Percentiles rank a stretch among this genome's conserved stretches.
Evolutionary conservation across 73 alveolate species (phyloP).

Genomic region (Paramecium biaurelia): DNA sequence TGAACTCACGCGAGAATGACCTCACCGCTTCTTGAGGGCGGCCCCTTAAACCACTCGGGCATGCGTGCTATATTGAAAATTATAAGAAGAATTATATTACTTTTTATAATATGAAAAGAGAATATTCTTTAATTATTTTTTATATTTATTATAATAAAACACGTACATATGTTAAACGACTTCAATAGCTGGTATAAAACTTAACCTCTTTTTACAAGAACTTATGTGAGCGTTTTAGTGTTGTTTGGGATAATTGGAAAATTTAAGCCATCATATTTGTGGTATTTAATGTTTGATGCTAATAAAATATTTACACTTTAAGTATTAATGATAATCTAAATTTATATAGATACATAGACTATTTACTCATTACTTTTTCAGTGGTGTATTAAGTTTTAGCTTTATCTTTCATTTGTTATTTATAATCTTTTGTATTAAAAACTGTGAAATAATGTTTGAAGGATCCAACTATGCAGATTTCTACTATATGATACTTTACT

Average conservation of each 20-base stretch:
- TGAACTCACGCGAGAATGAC: slow-evolving; percentile 54
- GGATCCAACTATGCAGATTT: slow-evolving; percentile 19
- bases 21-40: slow-evolving; percentile 57
- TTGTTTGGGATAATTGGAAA: background rate
- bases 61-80: background rate
- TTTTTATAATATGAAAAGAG: background rate
- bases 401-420: background rate
- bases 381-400: slow-evolving; percentile 21
- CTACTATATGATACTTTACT: slow-evolving; percentile 24
- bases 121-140: slow-evolving; percentile 2
- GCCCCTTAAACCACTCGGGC: slow-evolving; percentile 64
- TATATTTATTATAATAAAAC: background rate
- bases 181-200: slow-evolving; percentile 39
- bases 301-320: background rate
- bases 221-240: slow-evolving; percentile 20
- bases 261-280: background rate
- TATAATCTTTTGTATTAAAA: background rate
- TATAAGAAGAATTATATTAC: background rate
- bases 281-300: background rate
- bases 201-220: slow-evolving; percentile 41
- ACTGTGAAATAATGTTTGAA: background rate
- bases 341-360: slow-evolving; percentile 35
- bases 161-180: slow-evolving; percentile 17
- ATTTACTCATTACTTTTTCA: slow-evolving; percentile 30
- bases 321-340: background rate